Conservation (phyloP, 352 stramenopile species). For the Phytophthora constricta region DNA sequence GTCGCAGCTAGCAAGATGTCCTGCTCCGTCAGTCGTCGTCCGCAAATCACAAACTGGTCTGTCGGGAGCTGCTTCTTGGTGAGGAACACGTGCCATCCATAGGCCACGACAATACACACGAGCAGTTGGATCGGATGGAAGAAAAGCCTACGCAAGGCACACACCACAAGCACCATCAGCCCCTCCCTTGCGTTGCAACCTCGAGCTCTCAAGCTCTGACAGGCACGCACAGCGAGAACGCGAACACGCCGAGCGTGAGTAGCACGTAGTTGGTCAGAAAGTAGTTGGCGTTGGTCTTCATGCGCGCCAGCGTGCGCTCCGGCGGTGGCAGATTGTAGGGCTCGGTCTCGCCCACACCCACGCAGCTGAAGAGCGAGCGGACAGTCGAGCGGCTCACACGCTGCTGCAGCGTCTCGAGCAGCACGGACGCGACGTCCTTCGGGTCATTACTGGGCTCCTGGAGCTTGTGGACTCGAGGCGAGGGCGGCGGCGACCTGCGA, state of each 20-base stretch:
- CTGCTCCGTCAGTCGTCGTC: slow-evolving; percentile 64
- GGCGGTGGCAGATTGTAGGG: slow-evolving; percentile 67
- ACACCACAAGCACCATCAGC: slow-evolving; percentile 1
- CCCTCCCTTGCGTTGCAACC: no score
- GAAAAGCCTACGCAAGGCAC: slow-evolving; percentile 47
- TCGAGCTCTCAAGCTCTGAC: no score
- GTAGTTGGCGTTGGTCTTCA: slow-evolving; percentile 74
- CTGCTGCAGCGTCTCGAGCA: slow-evolving; percentile 50
- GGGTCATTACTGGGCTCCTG: slow-evolving; percentile 4
- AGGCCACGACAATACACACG: slow-evolving; percentile 65
- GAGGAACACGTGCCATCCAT: slow-evolving; percentile 72
- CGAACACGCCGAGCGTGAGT: slow-evolving; percentile 59
- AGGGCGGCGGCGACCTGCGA: slow-evolving; percentile 22
- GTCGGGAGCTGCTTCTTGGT: slow-evolving; percentile 57
- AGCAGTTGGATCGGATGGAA: slow-evolving; percentile 77
- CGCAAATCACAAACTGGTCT: slow-evolving; percentile 60
- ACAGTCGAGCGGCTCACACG: slow-evolving; percentile 54
- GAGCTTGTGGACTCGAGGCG: slow-evolving; percentile 20
- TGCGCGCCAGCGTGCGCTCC: slow-evolving; percentile 52
- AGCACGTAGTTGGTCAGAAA: slow-evolving; percentile 84
- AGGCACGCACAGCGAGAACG: slow-evolving; percentile 59
- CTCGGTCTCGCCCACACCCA: slow-evolving; percentile 63
- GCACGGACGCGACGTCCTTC: slow-evolving; percentile 34
- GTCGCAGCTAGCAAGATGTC: slow-evolving; percentile 70
- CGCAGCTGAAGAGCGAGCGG: slow-evolving; percentile 68